Evolutionary conservation across 176 grass and related monocot species (phyloP).

Genomic region (Microstegium vimineum): DNA sequence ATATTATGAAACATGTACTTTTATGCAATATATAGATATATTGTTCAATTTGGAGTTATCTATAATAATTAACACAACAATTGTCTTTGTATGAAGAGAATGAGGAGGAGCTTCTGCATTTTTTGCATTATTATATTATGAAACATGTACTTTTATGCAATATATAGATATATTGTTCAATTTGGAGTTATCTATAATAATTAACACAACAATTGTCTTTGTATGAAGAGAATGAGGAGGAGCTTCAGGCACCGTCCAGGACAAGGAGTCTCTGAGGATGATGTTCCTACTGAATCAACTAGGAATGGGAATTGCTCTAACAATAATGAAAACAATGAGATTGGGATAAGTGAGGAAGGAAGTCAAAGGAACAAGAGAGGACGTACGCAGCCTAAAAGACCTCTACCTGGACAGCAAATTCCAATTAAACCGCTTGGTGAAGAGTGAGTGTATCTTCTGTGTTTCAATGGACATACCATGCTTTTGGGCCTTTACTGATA

Average conservation of each 20-base stretch:
- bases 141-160: no score
- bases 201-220: background rate
- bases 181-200: no score
- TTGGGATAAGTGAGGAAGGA: background rate
- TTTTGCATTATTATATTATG: no score
- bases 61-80: background rate
- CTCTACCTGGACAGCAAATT: background rate
- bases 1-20: no score
- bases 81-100: background rate
- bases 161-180: no score
- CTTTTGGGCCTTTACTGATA: no score
- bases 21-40: background rate
- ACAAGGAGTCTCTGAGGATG: background rate
- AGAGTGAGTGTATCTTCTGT: background rate
- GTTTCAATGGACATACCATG: no score
- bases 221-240: background rate
- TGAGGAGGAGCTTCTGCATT: background rate
- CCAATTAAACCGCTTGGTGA: background rate
- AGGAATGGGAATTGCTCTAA: no score
- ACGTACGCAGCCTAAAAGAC: background rate
- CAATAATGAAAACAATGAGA: no score
- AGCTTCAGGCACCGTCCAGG: background rate
- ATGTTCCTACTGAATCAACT: no score
- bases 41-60: background rate
- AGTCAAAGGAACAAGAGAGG: background rate